A percentile compares a stretch with the other conserved stretches of the same genome.
Evolutionary conservation across 805 yeast species (phyloP).

Genomic region (Ogataea pini): DNA sequence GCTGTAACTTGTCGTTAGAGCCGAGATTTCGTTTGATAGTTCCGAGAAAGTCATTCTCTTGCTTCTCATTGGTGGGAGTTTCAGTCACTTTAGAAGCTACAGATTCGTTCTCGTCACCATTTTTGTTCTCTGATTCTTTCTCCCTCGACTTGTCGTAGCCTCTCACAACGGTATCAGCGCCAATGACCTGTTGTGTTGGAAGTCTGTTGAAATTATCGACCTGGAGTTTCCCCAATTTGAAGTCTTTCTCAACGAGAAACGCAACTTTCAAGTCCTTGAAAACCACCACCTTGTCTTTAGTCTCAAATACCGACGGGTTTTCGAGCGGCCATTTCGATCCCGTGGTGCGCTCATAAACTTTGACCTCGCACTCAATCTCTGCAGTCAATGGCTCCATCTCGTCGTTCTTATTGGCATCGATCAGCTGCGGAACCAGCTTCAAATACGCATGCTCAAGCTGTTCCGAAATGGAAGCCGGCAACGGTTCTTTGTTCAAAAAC

Average conservation of each 20-base stretch:
- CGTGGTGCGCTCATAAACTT: slow-evolving; percentile 30
- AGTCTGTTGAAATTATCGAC: slow-evolving; percentile 28
- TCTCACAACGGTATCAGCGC: slow-evolving; percentile 51
- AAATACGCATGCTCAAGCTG: slow-evolving; percentile 61
- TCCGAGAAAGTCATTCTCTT: slow-evolving; percentile 8
- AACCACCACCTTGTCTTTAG: slow-evolving; percentile 29
- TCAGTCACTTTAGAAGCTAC: too few species aligned
- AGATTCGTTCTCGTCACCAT: neutral
- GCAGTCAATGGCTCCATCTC: slow-evolving; percentile 13
- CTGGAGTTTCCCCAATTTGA: slow-evolving; percentile 30
- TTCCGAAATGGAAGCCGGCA: slow-evolving; percentile 48
- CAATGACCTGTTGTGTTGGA: slow-evolving; percentile 38
- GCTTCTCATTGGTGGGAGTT: too few species aligned
- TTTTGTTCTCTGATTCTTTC: slow-evolving; percentile 12
- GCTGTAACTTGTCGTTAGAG: slow-evolving; percentile 39
- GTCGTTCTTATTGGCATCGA: neutral
- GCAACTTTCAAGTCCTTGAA: slow-evolving; percentile 29
- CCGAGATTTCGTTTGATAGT: slow-evolving; percentile 16
- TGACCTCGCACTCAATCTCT: slow-evolving; percentile 26
- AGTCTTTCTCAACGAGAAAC: slow-evolving; percentile 29
- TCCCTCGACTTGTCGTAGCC: slow-evolving; percentile 38
- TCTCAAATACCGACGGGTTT: slow-evolving; percentile 26
- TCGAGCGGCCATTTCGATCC: slow-evolving; percentile 30
- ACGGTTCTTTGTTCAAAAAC: slow-evolving; percentile 67
- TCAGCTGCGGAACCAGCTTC: slow-evolving; percentile 28